Evolutionary conservation across 345 rosid species (phyloP).

Genomic region (Pistacia atlantica): DNA sequence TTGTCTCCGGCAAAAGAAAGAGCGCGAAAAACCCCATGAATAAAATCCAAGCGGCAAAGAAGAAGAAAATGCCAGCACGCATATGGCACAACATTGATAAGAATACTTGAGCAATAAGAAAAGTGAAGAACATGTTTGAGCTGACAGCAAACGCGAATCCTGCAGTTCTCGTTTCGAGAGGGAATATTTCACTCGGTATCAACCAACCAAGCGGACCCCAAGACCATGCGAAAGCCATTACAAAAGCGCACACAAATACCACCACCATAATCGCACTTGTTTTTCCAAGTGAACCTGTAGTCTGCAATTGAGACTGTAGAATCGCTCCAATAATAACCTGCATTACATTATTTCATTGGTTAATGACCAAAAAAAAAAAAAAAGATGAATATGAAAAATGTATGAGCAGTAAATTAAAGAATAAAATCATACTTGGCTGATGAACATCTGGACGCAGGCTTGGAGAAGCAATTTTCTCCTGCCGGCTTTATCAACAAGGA

Average conservation of each 20-base stretch:
- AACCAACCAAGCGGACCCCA: constrained; percentile 91
- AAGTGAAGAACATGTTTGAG: constrained; percentile 83
- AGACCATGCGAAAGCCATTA: constrained; percentile 76
- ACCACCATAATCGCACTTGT: constrained; percentile 45
- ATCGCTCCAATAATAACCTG: constrained; percentile 55
- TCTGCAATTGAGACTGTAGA: constrained; percentile 32
- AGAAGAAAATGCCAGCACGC: constrained; percentile 58
- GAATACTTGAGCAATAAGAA: constrained; percentile 79
- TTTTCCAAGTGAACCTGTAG: constrained; percentile 39
- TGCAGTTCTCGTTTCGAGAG: constrained; percentile 61
- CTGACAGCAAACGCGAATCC: constrained; percentile 68
- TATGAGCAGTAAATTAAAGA: neutral
- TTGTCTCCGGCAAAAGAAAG: constrained; percentile 61
- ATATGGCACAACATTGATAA: constrained; percentile 57
- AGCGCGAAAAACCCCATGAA: constrained; percentile 52
- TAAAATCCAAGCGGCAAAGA: constrained; percentile 63
- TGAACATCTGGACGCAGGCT: constrained; percentile 45
- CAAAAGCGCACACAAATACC: constrained; percentile 56
- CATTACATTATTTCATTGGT: neutral
- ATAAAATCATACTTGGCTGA: constrained; percentile 23
- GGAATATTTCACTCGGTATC: constrained; percentile 72
- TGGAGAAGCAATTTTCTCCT: constrained; percentile 48
- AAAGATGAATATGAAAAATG: neutral
- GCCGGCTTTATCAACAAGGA: constrained; percentile 32
- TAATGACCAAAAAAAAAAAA: no score